A percentile compares a stretch with the other conserved stretches of the same genome.
These are phyloP conservation scores for Neonectria magnoliae DNA, from an alignment of 2,329 filamentous ascomycete genomes.

Conservation along the genomic window DNA sequence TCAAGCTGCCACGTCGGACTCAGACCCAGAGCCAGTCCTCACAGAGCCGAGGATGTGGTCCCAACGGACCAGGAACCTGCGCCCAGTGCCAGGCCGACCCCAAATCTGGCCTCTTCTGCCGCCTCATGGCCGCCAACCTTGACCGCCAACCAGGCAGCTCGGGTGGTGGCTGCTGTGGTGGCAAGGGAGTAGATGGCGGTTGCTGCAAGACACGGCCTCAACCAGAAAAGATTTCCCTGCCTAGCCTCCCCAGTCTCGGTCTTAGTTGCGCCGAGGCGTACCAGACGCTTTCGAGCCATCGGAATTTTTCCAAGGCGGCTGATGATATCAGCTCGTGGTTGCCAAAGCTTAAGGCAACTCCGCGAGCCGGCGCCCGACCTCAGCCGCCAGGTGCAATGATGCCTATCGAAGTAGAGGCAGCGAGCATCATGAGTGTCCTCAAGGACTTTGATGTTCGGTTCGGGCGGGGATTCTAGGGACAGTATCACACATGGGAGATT, in stretches of 20 bases:
- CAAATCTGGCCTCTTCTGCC: slow-evolving; percentile 84
- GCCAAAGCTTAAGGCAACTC: slow-evolving; percentile 73
- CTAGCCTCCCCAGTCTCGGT: slow-evolving; percentile 60
- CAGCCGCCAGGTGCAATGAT: slow-evolving; percentile 54
- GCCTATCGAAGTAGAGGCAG: slow-evolving; percentile 82
- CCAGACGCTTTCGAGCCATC: slow-evolving; percentile 80
- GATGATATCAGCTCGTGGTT: slow-evolving; percentile 82
- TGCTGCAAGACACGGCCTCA: slow-evolving; percentile 66
- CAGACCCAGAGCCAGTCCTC: slow-evolving; percentile 42
- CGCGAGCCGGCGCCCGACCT: slow-evolving; percentile 46
- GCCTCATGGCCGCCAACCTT: slow-evolving; percentile 76
- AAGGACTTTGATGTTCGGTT: slow-evolving; percentile 84
- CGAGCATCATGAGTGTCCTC: slow-evolving; percentile 86
- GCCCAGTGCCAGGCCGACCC: slow-evolving; percentile 81
- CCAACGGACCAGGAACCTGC: slow-evolving; percentile 80
- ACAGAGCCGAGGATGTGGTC: slow-evolving; percentile 60
- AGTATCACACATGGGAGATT: slow-evolving; percentile 13
- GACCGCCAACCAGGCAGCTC: slow-evolving; percentile 52
- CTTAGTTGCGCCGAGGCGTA: slow-evolving; percentile 81
- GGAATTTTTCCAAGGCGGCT: slow-evolving; percentile 77
- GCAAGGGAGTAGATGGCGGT: slow-evolving; percentile 66
- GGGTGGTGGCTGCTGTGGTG: slow-evolving; percentile 70
- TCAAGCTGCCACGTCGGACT: slow-evolving; percentile 65
- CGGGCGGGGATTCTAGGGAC: slow-evolving; percentile 54
- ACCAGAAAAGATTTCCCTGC: slow-evolving; percentile 49